Conservation (phyloP, 192 early-diverging fungal species). For the Coemansia sp. region DNA sequence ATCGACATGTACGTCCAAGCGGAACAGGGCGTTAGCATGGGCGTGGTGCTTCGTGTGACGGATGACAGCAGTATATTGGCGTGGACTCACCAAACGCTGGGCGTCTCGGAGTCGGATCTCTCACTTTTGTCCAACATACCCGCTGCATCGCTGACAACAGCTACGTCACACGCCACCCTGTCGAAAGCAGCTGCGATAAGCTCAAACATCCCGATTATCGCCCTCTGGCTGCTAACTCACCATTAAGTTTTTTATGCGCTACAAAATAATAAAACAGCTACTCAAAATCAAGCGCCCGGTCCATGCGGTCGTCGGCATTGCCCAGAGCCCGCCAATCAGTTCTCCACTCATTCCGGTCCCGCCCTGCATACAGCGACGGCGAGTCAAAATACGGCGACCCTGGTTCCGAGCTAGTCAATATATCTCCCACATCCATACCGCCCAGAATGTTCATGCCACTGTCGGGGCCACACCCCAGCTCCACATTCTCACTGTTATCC, state of each 20-base stretch:
- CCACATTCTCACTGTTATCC: slow-evolving; percentile 11
- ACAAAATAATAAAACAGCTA: slow-evolving; percentile 5
- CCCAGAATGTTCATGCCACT: slow-evolving; percentile 14
- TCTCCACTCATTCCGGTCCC: slow-evolving; percentile 34
- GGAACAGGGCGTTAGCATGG: slow-evolving; percentile 8
- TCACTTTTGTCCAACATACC: slow-evolving; percentile 15
- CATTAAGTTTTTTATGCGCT: background rate
- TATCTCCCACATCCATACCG: slow-evolving; percentile 9
- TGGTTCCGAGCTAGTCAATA: slow-evolving; percentile 20
- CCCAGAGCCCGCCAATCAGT: slow-evolving; percentile 43
- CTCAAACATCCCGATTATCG: slow-evolving; percentile 36
- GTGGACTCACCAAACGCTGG: slow-evolving; percentile 36
- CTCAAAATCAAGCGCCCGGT: slow-evolving; percentile 48
- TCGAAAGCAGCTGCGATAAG: slow-evolving; percentile 32
- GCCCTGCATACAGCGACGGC: slow-evolving; percentile 37
- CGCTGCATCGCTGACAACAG: slow-evolving; percentile 2
- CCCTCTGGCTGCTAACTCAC: slow-evolving; percentile 24
- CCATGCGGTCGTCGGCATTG: slow-evolving; percentile 49
- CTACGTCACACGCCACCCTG: slow-evolving; percentile 17
- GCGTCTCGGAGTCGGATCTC: slow-evolving; percentile 9
- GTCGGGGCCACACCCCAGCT: background rate
- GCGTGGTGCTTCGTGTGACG: slow-evolving; percentile 25
- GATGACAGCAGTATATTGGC: slow-evolving; percentile 23
- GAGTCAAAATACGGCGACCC: slow-evolving; percentile 49
- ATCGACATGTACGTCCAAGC: slow-evolving; percentile 21